Evolutionary conservation across 176 grass and related monocot genomes (phyloP), one percentile per base, ranked within the genome.

Genomic region (Aegilops speltoides): DNA sequence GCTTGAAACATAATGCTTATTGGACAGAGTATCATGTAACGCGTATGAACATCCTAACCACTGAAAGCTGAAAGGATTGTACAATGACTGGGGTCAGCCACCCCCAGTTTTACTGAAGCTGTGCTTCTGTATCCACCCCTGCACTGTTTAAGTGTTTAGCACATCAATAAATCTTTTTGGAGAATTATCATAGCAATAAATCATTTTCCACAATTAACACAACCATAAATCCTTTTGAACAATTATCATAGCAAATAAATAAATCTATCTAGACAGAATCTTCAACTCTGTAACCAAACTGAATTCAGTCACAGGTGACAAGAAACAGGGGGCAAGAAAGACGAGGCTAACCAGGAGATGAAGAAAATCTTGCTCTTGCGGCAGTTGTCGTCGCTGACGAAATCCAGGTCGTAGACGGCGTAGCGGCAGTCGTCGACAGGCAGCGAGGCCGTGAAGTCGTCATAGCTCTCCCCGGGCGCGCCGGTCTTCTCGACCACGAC

Each of bases 281-380:
- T 73, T 28, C 37, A 64, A 36, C 11, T 81, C 10, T 62, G 2
- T 23, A 28, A 26, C n/a, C n/a, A 15, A 32, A 65, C 16, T 34
- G 40, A n/a, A 68, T 66, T 61, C 79, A 33, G 16, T 22, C 37
- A 65, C 17, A 24, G 13, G 22, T 34, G 14, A 63, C 19, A 25
- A 76, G 34, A 54, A 12, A 54, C 73, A 77, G 46, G 10, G 40
- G 67, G 20, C 2, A 60, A 3, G 77, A 28, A 43, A 15, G 41
- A 88, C 48, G 10, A 8, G 25, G 83, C 67, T 22, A 5, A 91
- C 92, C 92, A 94, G 33, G 92, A 87, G 80, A 94, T 94, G 84
- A 94, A 94, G 92, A 94, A 94, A 12, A 94, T 94, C 89, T 94
- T 94, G 84, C 89, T 91, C 81, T 89, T 94, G 69, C 77, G 65